Conservation (phyloP, 1,284 basidiomycete genomes). For the Rhodotorula sp. region DNA sequence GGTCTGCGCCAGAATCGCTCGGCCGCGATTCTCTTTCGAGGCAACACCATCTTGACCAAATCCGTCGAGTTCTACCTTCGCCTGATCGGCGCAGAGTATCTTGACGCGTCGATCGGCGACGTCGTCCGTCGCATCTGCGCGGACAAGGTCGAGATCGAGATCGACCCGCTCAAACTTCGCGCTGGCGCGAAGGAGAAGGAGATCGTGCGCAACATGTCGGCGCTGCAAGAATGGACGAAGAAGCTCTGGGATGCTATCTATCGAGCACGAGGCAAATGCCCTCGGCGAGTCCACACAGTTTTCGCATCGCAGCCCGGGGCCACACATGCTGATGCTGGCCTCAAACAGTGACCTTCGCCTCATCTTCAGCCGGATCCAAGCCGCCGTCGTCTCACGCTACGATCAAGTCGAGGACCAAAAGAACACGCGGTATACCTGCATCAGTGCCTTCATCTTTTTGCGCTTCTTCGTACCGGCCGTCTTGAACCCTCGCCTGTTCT, state of each 20-base stretch:
- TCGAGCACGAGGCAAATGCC: constrained; percentile 66
- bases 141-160: constrained; percentile 72
- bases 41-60: constrained; percentile 76
- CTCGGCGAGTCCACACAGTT: constrained; percentile 58
- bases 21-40: constrained; percentile 68
- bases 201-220: constrained; percentile 48
- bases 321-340: background rate
- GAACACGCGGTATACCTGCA: constrained; percentile 68
- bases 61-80: constrained; percentile 73
- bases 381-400: constrained; percentile 64
- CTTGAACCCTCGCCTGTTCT: constrained; percentile 45
- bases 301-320: background rate
- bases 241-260: constrained; percentile 77
- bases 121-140: constrained; percentile 65
- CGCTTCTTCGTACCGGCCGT: constrained; percentile 62
- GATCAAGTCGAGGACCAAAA: constrained; percentile 47
- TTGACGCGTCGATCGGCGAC: constrained; percentile 71
- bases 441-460: constrained; percentile 79
- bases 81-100: constrained; percentile 69
- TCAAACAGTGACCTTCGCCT: constrained; percentile 65
- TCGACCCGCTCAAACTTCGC: constrained; percentile 59
- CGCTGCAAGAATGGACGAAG: constrained; percentile 64
- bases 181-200: constrained; percentile 59
- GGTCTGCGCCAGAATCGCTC: constrained; percentile 24
- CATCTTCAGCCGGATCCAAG: constrained; percentile 69